Conservation (phyloP, 129 eudicot species). For the Glebionis coronaria region DNA sequence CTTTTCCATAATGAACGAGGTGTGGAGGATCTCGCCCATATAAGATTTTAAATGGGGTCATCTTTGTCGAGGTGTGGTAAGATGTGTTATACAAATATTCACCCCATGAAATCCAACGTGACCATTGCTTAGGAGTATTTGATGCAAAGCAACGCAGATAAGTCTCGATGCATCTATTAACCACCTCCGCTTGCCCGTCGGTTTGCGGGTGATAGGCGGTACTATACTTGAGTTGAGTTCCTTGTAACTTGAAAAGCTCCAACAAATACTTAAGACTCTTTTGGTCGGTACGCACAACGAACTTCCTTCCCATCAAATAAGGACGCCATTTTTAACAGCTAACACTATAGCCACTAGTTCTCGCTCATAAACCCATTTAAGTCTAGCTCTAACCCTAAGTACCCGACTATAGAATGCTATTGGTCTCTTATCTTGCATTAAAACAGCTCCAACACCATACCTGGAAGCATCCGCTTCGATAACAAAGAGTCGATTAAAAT, state of each 20-base stretch:
- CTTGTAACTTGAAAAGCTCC: neutral
- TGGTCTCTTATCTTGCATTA: neutral
- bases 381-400: neutral
- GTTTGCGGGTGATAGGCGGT: neutral
- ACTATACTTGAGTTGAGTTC: neutral
- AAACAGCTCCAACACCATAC: neutral
- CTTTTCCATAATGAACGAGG: no score
- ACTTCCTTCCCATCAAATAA: neutral
- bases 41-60: no score
- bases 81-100: conserved; percentile 2
- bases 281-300: neutral
- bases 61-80: no score
- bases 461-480: neutral
- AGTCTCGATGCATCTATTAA: neutral
- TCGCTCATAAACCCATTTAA: neutral
- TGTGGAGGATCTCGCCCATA: no score
- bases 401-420: neutral
- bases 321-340: neutral
- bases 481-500: neutral
- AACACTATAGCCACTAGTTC: neutral
- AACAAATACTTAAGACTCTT: neutral
- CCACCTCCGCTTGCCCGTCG: no score
- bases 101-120: neutral
- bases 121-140: neutral
- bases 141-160: neutral